Evolutionary conservation across 202 grass and related monocot genomes (phyloP), one percentile per base, ranked within the genome.

Genomic region (Panicum hallii): DNA sequence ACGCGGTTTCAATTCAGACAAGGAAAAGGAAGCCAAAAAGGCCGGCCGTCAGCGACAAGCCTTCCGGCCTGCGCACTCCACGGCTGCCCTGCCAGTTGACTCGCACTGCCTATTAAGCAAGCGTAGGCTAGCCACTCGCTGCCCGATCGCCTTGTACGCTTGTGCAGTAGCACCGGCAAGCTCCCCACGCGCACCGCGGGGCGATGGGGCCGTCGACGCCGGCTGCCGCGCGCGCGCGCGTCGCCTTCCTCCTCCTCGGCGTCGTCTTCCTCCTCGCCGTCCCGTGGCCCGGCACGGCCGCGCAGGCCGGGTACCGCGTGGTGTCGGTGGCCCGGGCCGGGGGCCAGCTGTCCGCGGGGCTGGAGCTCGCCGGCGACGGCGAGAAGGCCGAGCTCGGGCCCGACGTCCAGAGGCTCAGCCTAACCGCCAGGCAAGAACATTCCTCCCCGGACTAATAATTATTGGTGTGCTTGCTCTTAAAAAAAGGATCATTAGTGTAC

Each of bases 371-470:
- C 64, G 82, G 48, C 28, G 47, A 60, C 74, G 19, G 28, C 56
- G 23, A 5, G 11, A 40, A 38, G 28, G 1, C 41, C 17, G 43
- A 69, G 55, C 79, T 92, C 50, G 93, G 89, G 6, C 63, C 85
- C 1, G 91, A 93, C 36, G 79, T 93, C 17, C 52, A 58, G 63
- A 79, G 32, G 42, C 91, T 98, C 67, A 38, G 52, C 72, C 75
- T 98, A 9, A 81, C 89, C 17, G 93, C 91, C 15, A 95, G 89
- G 95, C 83, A 85, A 89, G 79, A 88, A n/a, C 9, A 40, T 52
- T 28, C 10, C n/a, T 60, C 56, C 9, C 20, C 3, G 7, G 56
- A 23, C 2, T 60, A 3, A 23, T 48, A 12, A 14, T 3, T 22
- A 57, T 8, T 2, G 0, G 52, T 22, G 19, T 22, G 20, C 19